phyloP scores from a whole-genome alignment of 2,329 filamentous ascomycete genomes.

The Neonectria ditissima region DNA sequence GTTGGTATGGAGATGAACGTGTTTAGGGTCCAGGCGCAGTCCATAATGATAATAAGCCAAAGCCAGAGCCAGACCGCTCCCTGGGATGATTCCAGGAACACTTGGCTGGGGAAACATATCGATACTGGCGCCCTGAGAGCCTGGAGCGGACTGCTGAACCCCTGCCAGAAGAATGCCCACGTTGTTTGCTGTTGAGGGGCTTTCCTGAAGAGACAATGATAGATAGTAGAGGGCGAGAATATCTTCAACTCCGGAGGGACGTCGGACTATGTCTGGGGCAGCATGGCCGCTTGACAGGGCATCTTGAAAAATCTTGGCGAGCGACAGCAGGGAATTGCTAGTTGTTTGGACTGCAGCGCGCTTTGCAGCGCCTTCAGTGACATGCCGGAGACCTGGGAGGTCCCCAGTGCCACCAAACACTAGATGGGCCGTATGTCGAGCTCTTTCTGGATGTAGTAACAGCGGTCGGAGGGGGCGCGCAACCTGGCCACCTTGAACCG shows the following conservation, averaged over 20 bases:
- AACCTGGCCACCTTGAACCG: constrained; percentile 25
- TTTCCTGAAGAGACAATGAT: constrained; percentile 92
- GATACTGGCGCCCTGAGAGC: constrained; percentile 33
- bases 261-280: constrained; percentile 66
- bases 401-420: constrained; percentile 83
- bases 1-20: constrained; percentile 97
- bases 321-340: constrained; percentile 92
- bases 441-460: constrained; percentile 84
- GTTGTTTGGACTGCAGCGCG: constrained; percentile 91
- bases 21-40: constrained; percentile 83
- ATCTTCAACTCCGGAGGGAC: constrained; percentile 84
- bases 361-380: constrained; percentile 74
- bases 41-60: constrained; percentile 97
- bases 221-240: constrained; percentile 96
- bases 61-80: constrained; percentile 88
- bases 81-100: constrained; percentile 84
- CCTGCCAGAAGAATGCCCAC: constrained; percentile 97
- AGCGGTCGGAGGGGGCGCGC: constrained; percentile 63
- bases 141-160: constrained; percentile 75
- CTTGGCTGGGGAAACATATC: constrained; percentile 46
- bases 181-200: constrained; percentile 97
- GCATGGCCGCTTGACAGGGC: constrained; percentile 82
- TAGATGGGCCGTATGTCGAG: constrained; percentile 82
- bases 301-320: constrained; percentile 98
- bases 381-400: constrained; percentile 81